Percentiles rank a stretch among this genome's conserved stretches.
phyloP scores from a whole-genome alignment of 352 stramenopile genomes.

The Pythium graminicola region DNA sequence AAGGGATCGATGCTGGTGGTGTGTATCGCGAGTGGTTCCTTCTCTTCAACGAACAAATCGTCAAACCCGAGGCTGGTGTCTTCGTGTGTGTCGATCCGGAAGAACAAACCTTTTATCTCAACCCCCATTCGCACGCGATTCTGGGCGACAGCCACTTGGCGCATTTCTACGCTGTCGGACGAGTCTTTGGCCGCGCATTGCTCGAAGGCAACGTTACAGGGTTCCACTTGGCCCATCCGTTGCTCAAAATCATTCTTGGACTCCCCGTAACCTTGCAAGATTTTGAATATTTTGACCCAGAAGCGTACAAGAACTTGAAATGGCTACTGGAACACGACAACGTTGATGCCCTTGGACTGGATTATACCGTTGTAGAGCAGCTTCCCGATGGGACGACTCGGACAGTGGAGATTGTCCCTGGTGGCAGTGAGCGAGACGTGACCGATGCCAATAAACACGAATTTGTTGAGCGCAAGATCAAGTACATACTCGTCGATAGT shows the following conservation, averaged over 20 bases:
- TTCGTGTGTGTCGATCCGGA: constrained; percentile 39
- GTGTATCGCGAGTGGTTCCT: constrained; percentile 76
- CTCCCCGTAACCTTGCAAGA: constrained; percentile 88
- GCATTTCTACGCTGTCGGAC: constrained; percentile 36
- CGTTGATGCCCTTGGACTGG: constrained; percentile 29
- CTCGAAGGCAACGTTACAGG: constrained; percentile 79
- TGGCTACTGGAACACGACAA: constrained; percentile 26
- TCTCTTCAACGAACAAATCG: constrained; percentile 45
- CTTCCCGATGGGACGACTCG: constrained; percentile 18
- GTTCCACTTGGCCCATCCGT: constrained; percentile 84
- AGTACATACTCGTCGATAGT: constrained; percentile 49
- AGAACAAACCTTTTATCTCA: constrained; percentile 47
- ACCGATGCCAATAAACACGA: constrained; percentile 93
- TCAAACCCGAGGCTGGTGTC: constrained; percentile 27
- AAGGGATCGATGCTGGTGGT: constrained; percentile 46
- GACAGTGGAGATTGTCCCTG: constrained; percentile 35
- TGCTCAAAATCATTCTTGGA: constrained; percentile 92
- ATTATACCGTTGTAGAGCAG: constrained; percentile 49
- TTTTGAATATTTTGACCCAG: constrained; percentile 53
- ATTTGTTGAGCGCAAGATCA: constrained; percentile 85
- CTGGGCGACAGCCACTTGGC: constrained; percentile 28
- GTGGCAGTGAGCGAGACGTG: constrained; percentile 59
- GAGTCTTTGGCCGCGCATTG: constrained; percentile 25
- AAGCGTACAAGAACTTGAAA: constrained; percentile 25
- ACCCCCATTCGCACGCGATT: constrained; percentile 27